Conservation (phyloP, 345 rosid genomes). For the Clausena lansium region DNA sequence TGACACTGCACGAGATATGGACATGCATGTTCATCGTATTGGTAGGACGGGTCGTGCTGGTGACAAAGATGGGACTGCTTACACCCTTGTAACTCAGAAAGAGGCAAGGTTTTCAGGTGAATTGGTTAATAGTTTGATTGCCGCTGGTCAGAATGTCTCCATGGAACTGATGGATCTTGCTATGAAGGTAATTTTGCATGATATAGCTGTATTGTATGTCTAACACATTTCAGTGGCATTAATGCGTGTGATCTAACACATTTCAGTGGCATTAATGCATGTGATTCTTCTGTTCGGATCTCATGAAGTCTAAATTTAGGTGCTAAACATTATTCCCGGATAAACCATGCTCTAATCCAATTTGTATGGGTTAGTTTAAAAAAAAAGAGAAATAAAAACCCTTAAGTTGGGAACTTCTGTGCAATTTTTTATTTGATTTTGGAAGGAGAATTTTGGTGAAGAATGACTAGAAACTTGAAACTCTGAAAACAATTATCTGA, state of each 20-base stretch:
- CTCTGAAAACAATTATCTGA: neutral
- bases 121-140: conserved; percentile 84
- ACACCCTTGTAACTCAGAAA: conserved; percentile 86
- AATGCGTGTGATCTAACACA: too few species aligned
- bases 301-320: neutral
- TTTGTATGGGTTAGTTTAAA: neutral
- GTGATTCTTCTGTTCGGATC: neutral
- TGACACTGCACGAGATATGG: conserved; percentile 90
- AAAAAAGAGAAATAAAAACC: neutral
- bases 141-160: conserved; percentile 91
- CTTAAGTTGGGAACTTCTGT: neutral
- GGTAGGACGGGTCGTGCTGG: conserved; percentile 99
- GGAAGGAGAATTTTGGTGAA: neutral
- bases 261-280: neutral
- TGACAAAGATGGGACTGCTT: conserved; percentile 93
- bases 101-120: conserved; percentile 96
- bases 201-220: neutral
- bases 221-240: neutral
- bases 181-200: conserved; percentile 66
- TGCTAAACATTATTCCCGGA: neutral
- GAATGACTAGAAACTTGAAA: neutral
- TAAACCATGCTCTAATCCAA: neutral
- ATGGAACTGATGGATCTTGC: conserved; percentile 92
- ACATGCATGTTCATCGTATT: conserved; percentile 97
- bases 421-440: neutral